Percentiles rank a stretch among this genome's conserved stretches.
Conservation (phyloP, 2,329 filamentous ascomycete species). For the Colletotrichum lini region DNA sequence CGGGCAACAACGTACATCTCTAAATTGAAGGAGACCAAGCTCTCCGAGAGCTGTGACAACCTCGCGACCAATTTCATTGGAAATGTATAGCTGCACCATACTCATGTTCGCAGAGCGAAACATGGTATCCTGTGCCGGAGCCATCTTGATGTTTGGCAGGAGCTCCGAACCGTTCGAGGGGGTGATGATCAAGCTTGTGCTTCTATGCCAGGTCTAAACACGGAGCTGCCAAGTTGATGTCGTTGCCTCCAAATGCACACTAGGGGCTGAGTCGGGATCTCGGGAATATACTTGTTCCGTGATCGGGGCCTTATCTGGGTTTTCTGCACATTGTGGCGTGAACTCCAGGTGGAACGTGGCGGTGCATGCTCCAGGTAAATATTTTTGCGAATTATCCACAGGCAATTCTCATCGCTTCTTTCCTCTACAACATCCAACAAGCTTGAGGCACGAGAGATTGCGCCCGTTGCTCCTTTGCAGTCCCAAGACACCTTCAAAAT, state of each 20-base stretch:
- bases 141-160: slow-evolving; percentile 63
- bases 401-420: neutral
- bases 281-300: slow-evolving; percentile 19
- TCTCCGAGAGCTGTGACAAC: slow-evolving; percentile 97
- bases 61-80: slow-evolving; percentile 98
- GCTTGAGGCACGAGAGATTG: neutral
- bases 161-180: slow-evolving; percentile 43
- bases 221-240: slow-evolving; percentile 44
- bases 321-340: slow-evolving; percentile 11
- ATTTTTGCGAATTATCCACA: slow-evolving; percentile 34
- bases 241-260: slow-evolving; percentile 39
- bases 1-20: slow-evolving; percentile 79
- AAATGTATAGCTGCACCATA: slow-evolving; percentile 99
- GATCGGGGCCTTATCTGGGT: too few relatives aligned
- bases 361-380: slow-evolving; percentile 20
- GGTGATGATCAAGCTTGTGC: slow-evolving; percentile 40
- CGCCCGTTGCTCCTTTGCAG: neutral
- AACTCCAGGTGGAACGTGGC: slow-evolving; percentile 21
- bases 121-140: slow-evolving; percentile 86
- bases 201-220: slow-evolving; percentile 35
- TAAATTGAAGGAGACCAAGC: slow-evolving; percentile 95
- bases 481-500: neutral
- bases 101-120: slow-evolving; percentile 99
- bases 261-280: slow-evolving; percentile 17
- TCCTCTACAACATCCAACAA: slow-evolving; percentile 10